Conservation (phyloP, 73 alveolate species). For the Paramecium sonneborni region DNA sequence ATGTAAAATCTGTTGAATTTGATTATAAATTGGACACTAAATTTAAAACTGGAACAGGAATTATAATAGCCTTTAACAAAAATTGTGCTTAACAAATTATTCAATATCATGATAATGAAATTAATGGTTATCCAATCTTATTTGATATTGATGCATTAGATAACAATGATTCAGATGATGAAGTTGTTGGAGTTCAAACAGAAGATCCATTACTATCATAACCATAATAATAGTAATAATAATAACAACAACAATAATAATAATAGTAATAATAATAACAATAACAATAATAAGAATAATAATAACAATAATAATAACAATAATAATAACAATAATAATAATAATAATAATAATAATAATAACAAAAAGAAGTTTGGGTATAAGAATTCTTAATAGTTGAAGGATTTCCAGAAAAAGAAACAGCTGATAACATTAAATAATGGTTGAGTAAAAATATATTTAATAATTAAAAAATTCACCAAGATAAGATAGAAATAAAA, state of each 20-base stretch:
- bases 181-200: not conserved
- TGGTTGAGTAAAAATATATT: not conserved
- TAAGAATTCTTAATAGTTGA: not conserved
- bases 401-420: not conserved
- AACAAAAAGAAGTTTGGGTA: not conserved
- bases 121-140: not conserved
- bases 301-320: not conserved
- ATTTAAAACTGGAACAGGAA: constrained; percentile 11
- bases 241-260: not conserved
- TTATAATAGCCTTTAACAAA: not conserved
- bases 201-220: not conserved
- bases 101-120: not conserved
- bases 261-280: not conserved
- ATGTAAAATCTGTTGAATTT: constrained; percentile 4
- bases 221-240: not conserved
- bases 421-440: not conserved
- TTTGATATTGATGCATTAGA: constrained; percentile 23
- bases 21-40: not conserved
- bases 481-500: not conserved
- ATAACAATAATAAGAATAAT: no score
- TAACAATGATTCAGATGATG: constrained; percentile 30
- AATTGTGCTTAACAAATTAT: not conserved
- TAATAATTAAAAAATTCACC: not conserved
- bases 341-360: not conserved
- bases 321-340: not conserved